Evolutionary conservation across 441 rosid species (phyloP).

Genomic region (Cnidoscolus chayamansa): DNA sequence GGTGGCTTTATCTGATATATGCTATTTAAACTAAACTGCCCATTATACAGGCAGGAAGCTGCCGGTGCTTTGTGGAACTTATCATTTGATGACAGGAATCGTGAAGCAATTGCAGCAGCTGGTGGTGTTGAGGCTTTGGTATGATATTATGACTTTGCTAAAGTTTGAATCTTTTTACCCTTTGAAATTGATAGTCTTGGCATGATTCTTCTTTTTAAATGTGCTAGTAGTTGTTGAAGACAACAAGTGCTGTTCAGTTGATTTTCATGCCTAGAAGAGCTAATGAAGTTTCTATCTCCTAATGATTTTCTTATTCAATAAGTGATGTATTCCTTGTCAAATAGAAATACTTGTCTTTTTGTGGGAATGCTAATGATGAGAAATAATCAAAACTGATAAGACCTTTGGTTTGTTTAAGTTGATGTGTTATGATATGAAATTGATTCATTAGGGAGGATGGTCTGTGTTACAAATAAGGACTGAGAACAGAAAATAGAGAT

Average conservation of each 20-base stretch:
- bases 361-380: neutral
- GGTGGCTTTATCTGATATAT: constrained; percentile 2
- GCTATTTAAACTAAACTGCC: constrained; percentile 20
- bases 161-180: constrained; percentile 5
- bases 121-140: constrained; percentile 99
- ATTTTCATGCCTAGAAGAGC: neutral
- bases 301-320: neutral
- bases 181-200: neutral
- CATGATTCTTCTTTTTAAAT: neutral
- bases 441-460: neutral
- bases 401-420: neutral
- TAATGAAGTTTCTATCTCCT: neutral
- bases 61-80: constrained; percentile 98
- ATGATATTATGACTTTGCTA: constrained; percentile 28
- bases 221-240: constrained; percentile 2
- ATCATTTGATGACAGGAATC: constrained; percentile 86
- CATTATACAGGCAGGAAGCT: constrained; percentile 80
- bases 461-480: neutral
- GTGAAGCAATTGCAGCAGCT: constrained; percentile 93
- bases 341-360: neutral
- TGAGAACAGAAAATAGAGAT: too few relatives aligned
- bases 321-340: neutral
- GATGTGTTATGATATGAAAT: neutral
- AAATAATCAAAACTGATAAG: neutral
- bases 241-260: neutral